Evolutionary conservation across 805 yeast genomes (phyloP), one percentile per base, ranked within the genome.

Genomic region (Suhomyces sp.): DNA sequence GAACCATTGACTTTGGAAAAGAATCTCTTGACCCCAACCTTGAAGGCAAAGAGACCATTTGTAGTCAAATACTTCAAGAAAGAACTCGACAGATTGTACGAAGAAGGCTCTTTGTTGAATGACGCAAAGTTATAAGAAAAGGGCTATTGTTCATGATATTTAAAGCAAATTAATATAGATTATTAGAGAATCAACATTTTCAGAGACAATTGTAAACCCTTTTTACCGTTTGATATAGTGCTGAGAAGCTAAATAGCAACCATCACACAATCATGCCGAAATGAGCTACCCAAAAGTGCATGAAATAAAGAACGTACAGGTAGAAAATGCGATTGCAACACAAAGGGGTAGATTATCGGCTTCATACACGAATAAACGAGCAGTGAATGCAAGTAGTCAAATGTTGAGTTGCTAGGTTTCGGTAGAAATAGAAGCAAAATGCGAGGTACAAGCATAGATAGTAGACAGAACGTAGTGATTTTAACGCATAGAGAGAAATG

Each of bases 1-100:
- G 69, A 66, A 54, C 70, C 70, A 3, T 63, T 66, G 62, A 58
- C 58, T 19, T 52, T 63, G 35, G 67, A 63, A 36, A 42, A 67
- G 24, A 61, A 65, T 47, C 60, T 65, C 24, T 52, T 67, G 24
- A 66, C 71, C 8, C 69, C 71, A 15, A 67, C 71, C 7, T 57
- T 82, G 57, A 82, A 83, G 65, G 67, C 82, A 50, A 82, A 81
- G 65, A 71, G 88, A 53, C 68, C 77, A 1, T 70, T 72, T 26
- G 83, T 85, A 0, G 74, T 74, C 41, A 73, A 74, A 60, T 69
- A 66, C 35, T 83, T 77, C 60, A 63, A 67, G 42, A 57, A 63
- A 8, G 72, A 68, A 27, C 66, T 84, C 44, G 72, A 72, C 24
- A 58, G 54, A 6, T 62, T 84, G 69, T 84, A 84, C 53, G 56